These are phyloP conservation scores for Gentiana dahurica DNA, from an alignment of 257 asterid genomes.

Conservation along the genomic window DNA sequence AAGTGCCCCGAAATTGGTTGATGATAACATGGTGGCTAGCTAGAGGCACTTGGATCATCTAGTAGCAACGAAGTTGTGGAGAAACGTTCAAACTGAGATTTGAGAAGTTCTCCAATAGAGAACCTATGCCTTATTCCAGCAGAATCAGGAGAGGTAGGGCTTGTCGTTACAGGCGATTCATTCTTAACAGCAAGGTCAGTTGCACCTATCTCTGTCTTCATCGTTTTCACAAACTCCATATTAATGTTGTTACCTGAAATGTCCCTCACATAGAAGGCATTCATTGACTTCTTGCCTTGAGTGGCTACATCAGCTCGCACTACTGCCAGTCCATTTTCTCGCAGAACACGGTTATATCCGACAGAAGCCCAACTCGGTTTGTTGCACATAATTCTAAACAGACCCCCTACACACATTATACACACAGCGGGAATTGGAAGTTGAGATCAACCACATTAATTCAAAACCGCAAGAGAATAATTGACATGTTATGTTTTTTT, in stretches of 20 bases:
- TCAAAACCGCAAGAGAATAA: no score
- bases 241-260: slow-evolving; percentile 58
- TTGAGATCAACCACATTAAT: no score
- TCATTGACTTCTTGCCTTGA: slow-evolving; percentile 43
- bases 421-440: no score
- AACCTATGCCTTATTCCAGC: slow-evolving; percentile 19
- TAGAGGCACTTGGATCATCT: slow-evolving; percentile 11
- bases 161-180: slow-evolving; percentile 13
- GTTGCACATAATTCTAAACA: slow-evolving; percentile 49
- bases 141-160: slow-evolving; percentile 9
- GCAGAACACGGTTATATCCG: slow-evolving; percentile 67
- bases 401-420: slow-evolving; percentile 29
- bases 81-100: slow-evolving; percentile 36
- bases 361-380: slow-evolving; percentile 61
- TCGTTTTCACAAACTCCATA: slow-evolving; percentile 39
- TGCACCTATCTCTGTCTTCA: slow-evolving; percentile 63
- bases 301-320: slow-evolving; percentile 47
- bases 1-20: no score
- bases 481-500: no score
- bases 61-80: slow-evolving; percentile 31
- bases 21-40: no score
- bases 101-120: slow-evolving; percentile 37
- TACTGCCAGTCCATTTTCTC: slow-evolving; percentile 65
- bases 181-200: slow-evolving; percentile 45
- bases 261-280: slow-evolving; percentile 69